Conservation (phyloP, 2,329 filamentous ascomycete genomes). For the Daldinia eschscholtzii region DNA sequence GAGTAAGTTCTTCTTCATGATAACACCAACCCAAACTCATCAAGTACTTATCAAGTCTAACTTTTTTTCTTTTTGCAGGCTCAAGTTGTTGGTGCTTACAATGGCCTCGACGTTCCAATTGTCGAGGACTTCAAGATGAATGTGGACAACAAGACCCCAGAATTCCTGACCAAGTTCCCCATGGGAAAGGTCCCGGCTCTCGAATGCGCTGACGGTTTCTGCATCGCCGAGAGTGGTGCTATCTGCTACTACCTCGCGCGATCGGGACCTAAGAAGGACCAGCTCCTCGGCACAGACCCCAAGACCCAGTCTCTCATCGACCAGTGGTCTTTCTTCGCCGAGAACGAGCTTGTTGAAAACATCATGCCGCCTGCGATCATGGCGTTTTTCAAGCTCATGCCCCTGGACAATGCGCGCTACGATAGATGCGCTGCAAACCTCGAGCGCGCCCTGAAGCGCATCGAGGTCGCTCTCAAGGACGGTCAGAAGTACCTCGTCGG, state of each 20-base stretch:
- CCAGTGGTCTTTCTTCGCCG: constrained; percentile 61
- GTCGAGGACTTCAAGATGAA: constrained; percentile 57
- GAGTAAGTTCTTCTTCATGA: constrained; percentile 49
- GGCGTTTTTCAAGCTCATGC: constrained; percentile 49
- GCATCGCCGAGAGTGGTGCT: constrained; percentile 60
- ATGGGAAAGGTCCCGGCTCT: constrained; percentile 65
- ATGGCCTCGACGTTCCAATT: constrained; percentile 55
- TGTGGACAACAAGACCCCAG: constrained; percentile 58
- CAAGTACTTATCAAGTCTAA: constrained; percentile 22
- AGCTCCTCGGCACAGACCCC: constrained; percentile 59
- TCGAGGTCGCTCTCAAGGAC: constrained; percentile 52
- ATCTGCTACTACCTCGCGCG: constrained; percentile 63
- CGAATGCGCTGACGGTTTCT: constrained; percentile 61
- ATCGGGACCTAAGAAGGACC: constrained; percentile 58
- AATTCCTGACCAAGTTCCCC: constrained; percentile 64
- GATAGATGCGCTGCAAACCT: constrained; percentile 32
- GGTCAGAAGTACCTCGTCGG: constrained; percentile 56
- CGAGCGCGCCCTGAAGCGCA: constrained; percentile 49
- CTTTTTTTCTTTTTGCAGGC: constrained; percentile 43
- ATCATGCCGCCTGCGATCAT: constrained; percentile 45
- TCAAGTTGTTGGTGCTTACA: constrained; percentile 55
- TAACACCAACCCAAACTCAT: neutral
- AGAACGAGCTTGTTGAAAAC: constrained; percentile 53
- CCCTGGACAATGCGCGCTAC: constrained; percentile 49
- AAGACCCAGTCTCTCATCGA: constrained; percentile 58